Conservation (phyloP, 2,329 filamentous ascomycete species). For the Graphilbum fragrans region DNA sequence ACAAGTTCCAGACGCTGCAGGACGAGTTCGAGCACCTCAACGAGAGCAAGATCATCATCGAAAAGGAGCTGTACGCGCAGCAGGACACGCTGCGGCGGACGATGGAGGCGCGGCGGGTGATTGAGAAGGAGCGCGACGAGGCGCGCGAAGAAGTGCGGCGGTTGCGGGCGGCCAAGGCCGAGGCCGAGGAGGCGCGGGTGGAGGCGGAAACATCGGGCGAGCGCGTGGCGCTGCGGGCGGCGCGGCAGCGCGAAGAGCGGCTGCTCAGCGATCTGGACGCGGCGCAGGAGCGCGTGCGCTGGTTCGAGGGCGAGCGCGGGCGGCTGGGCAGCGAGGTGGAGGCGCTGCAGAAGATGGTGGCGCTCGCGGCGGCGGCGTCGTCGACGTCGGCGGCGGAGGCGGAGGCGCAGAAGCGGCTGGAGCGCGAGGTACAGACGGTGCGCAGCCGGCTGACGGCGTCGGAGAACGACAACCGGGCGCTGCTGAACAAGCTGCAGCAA, state of each 20-base stretch:
- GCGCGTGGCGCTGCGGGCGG: slow-evolving; percentile 62
- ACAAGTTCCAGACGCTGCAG: slow-evolving; percentile 71
- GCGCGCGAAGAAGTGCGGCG: slow-evolving; percentile 75
- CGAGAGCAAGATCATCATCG: slow-evolving; percentile 91
- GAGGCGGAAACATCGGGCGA: slow-evolving; percentile 74
- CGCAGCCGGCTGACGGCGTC: slow-evolving; percentile 83
- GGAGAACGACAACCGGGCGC: slow-evolving; percentile 86
- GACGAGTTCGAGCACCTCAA: slow-evolving; percentile 80
- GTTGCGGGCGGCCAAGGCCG: slow-evolving; percentile 70
- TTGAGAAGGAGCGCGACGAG: slow-evolving; percentile 81
- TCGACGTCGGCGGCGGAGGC: slow-evolving; percentile 84
- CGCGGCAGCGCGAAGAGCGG: slow-evolving; percentile 67
- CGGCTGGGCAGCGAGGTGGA: slow-evolving; percentile 72
- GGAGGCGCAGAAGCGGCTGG: slow-evolving; percentile 84
- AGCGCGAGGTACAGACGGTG: slow-evolving; percentile 81
- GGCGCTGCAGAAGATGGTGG: slow-evolving; percentile 63
- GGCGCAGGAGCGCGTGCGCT: slow-evolving; percentile 62
- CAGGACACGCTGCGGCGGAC: slow-evolving; percentile 83
- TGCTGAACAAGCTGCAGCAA: slow-evolving; percentile 96
- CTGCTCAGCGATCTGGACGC: slow-evolving; percentile 71
- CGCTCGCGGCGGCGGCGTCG: slow-evolving; percentile 73
- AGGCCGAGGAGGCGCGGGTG: slow-evolving; percentile 74
- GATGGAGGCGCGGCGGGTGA: slow-evolving; percentile 65
- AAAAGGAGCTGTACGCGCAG: slow-evolving; percentile 94
- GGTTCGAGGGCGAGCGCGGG: slow-evolving; percentile 67